Evolutionary conservation across 1,284 basidiomycete genomes (phyloP).

Genomic region (Leccinum subspadiceum): DNA sequence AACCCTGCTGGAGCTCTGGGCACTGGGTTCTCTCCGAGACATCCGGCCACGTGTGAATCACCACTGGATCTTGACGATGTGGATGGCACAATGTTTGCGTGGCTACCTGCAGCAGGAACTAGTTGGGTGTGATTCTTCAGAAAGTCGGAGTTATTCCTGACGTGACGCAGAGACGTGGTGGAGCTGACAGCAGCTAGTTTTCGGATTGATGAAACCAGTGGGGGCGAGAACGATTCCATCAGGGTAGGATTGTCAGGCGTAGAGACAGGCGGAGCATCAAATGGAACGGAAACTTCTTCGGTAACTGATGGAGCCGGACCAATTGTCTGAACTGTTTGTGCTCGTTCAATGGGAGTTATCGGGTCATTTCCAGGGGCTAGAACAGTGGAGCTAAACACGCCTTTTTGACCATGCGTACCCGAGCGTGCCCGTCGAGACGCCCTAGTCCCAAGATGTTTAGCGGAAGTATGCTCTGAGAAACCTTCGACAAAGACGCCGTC

Average conservation of each 20-base stretch:
- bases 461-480: neutral
- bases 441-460: neutral
- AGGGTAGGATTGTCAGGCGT: conserved; percentile 1
- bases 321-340: neutral
- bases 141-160: neutral
- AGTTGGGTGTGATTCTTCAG: neutral
- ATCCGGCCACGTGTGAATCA: conserved; percentile 1
- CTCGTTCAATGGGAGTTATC: neutral
- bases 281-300: neutral
- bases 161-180: conserved; percentile 14
- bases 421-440: neutral
- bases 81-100: neutral
- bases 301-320: conserved; percentile 5
- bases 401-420: neutral
- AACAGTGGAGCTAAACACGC: conserved; percentile 12
- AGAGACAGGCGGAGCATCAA: neutral
- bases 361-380: conserved; percentile 1
- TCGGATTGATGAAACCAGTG: neutral
- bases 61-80: conserved; percentile 3
- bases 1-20: conserved; percentile 11
- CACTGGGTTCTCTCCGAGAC: neutral
- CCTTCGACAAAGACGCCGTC: neutral
- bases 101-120: neutral
- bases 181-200: conserved; percentile 5
- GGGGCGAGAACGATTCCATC: neutral